Base-by-base conservation (phyloP, 2,329 filamentous ascomycete species). In the Hymenoscyphus fraxineus region DNA sequence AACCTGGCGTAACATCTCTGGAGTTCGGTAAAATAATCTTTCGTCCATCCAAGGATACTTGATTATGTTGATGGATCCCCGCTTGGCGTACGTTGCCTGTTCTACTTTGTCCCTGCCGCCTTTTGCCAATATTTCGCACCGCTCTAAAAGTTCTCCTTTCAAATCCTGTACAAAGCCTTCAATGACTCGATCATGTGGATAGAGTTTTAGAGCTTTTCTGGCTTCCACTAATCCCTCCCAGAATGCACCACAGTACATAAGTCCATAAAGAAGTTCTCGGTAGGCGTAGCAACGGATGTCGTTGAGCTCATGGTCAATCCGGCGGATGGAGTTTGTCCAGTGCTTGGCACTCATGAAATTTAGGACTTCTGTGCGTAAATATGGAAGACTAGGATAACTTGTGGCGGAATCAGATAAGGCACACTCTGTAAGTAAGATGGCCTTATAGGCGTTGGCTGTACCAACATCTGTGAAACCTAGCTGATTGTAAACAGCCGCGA, bases 1-100 rank as follows among this genome's bases (percentile, higher is more conserved):
- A 19, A 73, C 59, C 5, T 67, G 12, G 47, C 62, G 19, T 2
- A 74, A n/a, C 9, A 71, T 47, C 3, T 31, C 41, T 13, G 65
- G 66, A 1, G 67, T 70, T 22, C 73, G 61, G 0, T 57, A 39
- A 19, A 67, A 70, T 0, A 74, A 61, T 0, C 41, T 58, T 6
- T 64, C n/a, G 12, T 71, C 67, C 58, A 73, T 47, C 72, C 71
- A 74, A 5, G 72, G 72, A 38, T 74, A 74, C n/a, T 58, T 66
- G 27, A 67, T 70, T 55, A 69, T 66, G 22, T 64, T 69, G 1
- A 74, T 71, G 41, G 66, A 64, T 1, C 71, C 71, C 2, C 15
- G 62, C 10, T 68, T 47, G 4, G 59, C 62, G 2, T 44, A 16
- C 0, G 12, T 16, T 13, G 13, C 12, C 41, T 47, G 31, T 16